Evolutionary conservation across 2,329 filamentous ascomycete species (phyloP).

Genomic region (Biscogniauxia sp.): DNA sequence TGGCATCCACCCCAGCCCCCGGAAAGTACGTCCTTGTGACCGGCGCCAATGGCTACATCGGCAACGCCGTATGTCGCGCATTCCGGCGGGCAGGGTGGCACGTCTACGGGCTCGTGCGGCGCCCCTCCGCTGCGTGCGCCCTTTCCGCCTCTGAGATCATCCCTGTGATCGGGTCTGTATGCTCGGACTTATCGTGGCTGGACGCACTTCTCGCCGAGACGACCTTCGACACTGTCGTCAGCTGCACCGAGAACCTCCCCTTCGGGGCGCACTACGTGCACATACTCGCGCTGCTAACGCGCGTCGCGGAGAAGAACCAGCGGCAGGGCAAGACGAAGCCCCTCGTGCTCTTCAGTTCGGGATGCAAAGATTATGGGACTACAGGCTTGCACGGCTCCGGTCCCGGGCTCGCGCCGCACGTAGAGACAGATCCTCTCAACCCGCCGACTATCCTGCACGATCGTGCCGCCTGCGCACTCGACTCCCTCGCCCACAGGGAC

Average conservation of each 20-base stretch:
- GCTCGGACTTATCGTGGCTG: constrained; percentile 24
- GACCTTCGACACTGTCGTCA: constrained; percentile 41
- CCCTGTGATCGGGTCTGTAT: constrained; percentile 40
- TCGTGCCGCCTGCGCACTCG: constrained; percentile 33
- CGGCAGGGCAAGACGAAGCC: constrained; percentile 33
- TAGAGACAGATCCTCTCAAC: constrained; percentile 40
- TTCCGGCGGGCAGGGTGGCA: constrained; percentile 45
- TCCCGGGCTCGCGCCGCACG: constrained; percentile 37
- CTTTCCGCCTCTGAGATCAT: constrained; percentile 38
- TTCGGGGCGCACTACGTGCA: constrained; percentile 41
- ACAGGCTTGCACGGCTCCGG: constrained; percentile 33
- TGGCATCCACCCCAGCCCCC: background rate
- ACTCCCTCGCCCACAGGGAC: constrained; percentile 37
- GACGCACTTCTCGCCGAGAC: constrained; percentile 21
- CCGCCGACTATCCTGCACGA: constrained; percentile 25
- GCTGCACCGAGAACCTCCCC: constrained; percentile 39
- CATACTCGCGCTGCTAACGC: constrained; percentile 34
- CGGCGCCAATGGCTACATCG: constrained; percentile 49
- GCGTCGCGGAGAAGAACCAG: constrained; percentile 34
- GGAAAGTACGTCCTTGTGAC: constrained; percentile 41
- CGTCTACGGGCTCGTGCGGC: constrained; percentile 44
- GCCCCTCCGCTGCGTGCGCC: constrained; percentile 25
- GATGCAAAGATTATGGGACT: constrained; percentile 50
- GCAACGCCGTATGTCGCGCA: constrained; percentile 42
- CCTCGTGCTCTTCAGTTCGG: constrained; percentile 45